Evolutionary conservation across 2,329 filamentous ascomycete species (phyloP).

Genomic region (Arachnomyces sp.): DNA sequence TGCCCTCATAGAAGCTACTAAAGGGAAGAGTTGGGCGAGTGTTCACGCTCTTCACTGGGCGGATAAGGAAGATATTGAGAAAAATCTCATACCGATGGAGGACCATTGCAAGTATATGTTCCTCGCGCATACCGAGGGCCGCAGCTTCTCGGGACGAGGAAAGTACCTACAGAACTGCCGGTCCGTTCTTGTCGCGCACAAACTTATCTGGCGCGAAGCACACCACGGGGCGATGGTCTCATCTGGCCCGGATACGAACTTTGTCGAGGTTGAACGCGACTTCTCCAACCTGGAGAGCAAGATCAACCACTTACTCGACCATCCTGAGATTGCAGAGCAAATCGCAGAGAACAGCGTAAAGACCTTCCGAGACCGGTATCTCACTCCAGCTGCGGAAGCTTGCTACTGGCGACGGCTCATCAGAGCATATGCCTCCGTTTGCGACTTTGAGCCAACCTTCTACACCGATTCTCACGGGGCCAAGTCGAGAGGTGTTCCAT

Average conservation of each 20-base stretch:
- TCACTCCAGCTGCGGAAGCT: conserved; percentile 47
- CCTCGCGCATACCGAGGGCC: conserved; percentile 46
- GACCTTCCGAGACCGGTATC: conserved; percentile 45
- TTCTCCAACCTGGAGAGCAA: conserved; percentile 49
- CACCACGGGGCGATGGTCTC: conserved; percentile 40
- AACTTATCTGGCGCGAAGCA: conserved; percentile 41
- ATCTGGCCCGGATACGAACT: conserved; percentile 42
- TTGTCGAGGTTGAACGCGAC: conserved; percentile 40
- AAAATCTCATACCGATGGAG: conserved; percentile 41
- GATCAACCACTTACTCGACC: conserved; percentile 35
- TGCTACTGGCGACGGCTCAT: conserved; percentile 49
- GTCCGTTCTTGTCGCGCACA: conserved; percentile 43
- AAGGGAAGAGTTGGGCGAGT: conserved; percentile 39
- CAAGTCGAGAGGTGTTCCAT: conserved; percentile 27
- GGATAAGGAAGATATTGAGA: conserved; percentile 28
- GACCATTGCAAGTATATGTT: conserved; percentile 50
- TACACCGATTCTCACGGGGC: conserved; percentile 23
- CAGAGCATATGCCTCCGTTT: conserved; percentile 27
- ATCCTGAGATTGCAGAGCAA: conserved; percentile 36
- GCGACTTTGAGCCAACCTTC: conserved; percentile 34
- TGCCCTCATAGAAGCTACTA: conserved; percentile 30
- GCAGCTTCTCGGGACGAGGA: conserved; percentile 45
- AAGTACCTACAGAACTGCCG: conserved; percentile 47
- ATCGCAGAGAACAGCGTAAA: conserved; percentile 43
- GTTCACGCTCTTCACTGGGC: conserved; percentile 36